These are phyloP conservation scores for Ogataea parapolymorpha DNA, from an alignment of 805 yeast genomes.

Conservation along the genomic window DNA sequence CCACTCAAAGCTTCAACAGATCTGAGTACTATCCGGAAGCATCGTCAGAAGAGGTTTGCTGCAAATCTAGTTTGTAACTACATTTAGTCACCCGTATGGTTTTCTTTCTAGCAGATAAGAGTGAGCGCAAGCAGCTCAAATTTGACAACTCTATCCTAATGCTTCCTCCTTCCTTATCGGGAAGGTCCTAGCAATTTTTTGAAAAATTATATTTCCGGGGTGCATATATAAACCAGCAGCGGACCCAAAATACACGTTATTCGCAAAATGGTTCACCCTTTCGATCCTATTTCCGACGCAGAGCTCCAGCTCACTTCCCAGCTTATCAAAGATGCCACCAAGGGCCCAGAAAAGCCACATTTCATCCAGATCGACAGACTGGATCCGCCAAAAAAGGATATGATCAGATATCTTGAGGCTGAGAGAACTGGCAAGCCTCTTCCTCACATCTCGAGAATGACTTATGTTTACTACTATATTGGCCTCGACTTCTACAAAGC, in stretches of 20 bases:
- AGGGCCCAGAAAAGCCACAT: slow-evolving; percentile 52
- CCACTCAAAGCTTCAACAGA: slow-evolving; percentile 65
- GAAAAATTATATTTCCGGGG: slow-evolving; percentile 1
- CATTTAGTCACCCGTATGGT: background rate
- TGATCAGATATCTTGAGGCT: slow-evolving; percentile 64
- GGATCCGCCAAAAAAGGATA: slow-evolving; percentile 77
- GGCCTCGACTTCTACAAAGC: slow-evolving; percentile 61
- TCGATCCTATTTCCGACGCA: slow-evolving; percentile 54
- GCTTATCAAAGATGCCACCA: slow-evolving; percentile 56
- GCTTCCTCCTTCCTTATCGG: slow-evolving; percentile 10
- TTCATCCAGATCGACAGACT: slow-evolving; percentile 63
- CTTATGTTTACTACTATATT: slow-evolving; percentile 64
- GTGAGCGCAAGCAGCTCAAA: background rate
- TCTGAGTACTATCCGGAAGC: slow-evolving; percentile 38
- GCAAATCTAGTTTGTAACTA: slow-evolving; percentile 18
- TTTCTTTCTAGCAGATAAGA: background rate
- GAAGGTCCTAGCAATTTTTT: slow-evolving; percentile 8
- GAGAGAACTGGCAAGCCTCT: slow-evolving; percentile 52
- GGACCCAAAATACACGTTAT: background rate
- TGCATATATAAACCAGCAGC: slow-evolving; percentile 10
- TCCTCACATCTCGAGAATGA: slow-evolving; percentile 65
- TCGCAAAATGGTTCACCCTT: slow-evolving; percentile 43
- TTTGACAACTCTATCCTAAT: slow-evolving; percentile 1
- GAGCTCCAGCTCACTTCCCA: slow-evolving; percentile 58
- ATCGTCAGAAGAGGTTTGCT: slow-evolving; percentile 28